Base-by-base conservation (phyloP, 441 rosid species). In the Viola pubescens region DNA sequence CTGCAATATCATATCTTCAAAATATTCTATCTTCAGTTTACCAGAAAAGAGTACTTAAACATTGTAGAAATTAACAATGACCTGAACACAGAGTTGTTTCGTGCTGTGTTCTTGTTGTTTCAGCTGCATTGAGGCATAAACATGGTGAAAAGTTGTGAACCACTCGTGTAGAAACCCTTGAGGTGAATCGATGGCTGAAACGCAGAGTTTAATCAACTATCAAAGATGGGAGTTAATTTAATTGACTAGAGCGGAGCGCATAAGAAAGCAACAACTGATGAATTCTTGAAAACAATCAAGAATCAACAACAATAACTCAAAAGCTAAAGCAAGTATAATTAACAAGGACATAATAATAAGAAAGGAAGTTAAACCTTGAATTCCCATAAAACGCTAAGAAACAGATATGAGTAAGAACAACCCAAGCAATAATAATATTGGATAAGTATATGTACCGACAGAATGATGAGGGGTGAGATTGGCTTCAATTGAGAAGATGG, bases 111-210 rank as follows among this genome's bases (percentile, higher is more conserved):
- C 58, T 58, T 49, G 63, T 51, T 65, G 41, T 49, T 48, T 47
- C 41, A 8, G 52, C 49, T 63, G 70, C 60, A 58, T 59, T 45
- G 70, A 47, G 37, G 39, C 47, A 67, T 54, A 77, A 40, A 52
- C 40, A n/a, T 82, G 84, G 64, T 71, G 63, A 64, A 82, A 79
- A 34, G 73, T n/a, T 6, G 76, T 55, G 79, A 81, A 82, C 87
- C 87, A 82, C 66, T 82, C 87, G 13, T 51, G 60, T 59, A 82
- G 66, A 58, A 79, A 79, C 51, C 81, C 84, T 43, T 68, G 62
- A 0, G 71, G 63, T 37, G 76, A 48, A 62, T 76, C 78, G 52
- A 75, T 65, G 26, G 47, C 81, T 82, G 81, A 59, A 70, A 71
- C 56, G 13, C 45, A 58, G 12, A 51, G 56, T 26, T 26, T 26